Conservation (phyloP, 192 early-diverging fungal genomes). For the Mortierella antarctica region DNA sequence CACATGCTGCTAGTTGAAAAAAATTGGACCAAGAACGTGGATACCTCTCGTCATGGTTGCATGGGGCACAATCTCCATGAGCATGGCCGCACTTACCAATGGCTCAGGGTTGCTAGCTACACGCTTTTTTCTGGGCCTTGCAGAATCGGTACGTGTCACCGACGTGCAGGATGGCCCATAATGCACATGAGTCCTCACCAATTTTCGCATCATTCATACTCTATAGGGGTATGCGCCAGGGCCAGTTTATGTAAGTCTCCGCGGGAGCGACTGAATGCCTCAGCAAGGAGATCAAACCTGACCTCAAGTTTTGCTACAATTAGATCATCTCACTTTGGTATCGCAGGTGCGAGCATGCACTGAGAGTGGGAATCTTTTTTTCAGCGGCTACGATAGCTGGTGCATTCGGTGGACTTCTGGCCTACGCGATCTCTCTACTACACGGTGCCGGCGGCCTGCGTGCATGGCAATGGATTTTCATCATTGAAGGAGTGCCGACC, state of each 20-base stretch:
- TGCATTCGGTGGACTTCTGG: constrained; percentile 69
- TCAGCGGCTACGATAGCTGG: constrained; percentile 61
- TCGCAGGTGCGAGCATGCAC: constrained; percentile 58
- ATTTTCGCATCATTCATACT: neutral
- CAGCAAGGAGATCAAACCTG: neutral
- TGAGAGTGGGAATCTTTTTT: constrained; percentile 62
- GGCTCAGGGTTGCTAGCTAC: constrained; percentile 50
- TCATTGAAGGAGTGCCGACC: constrained; percentile 68
- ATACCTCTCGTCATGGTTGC: constrained; percentile 58
- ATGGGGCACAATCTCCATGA: constrained; percentile 57
- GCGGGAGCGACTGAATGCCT: too few species aligned
- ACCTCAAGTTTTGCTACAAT: neutral
- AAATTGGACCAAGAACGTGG: constrained; percentile 62
- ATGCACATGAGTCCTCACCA: neutral
- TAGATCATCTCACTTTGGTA: constrained; percentile 61
- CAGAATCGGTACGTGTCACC: constrained; percentile 12
- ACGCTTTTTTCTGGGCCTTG: constrained; percentile 42
- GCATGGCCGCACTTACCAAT: constrained; percentile 55
- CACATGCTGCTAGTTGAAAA: constrained; percentile 64
- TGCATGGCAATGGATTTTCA: constrained; percentile 74
- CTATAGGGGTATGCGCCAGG: constrained; percentile 9
- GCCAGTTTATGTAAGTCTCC: neutral
- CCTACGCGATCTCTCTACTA: constrained; percentile 66
- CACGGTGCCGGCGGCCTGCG: constrained; percentile 55
- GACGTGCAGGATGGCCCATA: neutral